phyloP scores from a whole-genome alignment of 106 monocot species.

The Posidonia australis region DNA sequence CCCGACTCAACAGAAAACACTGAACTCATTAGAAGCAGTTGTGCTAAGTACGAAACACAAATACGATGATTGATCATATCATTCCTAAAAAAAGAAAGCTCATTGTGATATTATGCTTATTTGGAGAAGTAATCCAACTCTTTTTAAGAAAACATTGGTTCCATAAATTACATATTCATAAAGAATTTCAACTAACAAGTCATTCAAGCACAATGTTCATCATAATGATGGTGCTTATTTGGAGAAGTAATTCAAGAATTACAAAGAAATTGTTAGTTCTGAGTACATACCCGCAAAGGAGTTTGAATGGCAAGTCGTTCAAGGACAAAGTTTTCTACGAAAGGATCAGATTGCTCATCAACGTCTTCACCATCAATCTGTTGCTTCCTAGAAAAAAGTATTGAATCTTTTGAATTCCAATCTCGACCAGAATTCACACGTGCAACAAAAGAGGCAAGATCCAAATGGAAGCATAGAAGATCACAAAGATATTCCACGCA shows the following conservation, averaged over 20 bases:
- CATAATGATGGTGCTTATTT: background rate
- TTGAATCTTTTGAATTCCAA: conserved; percentile 57
- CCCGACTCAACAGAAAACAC: too few relatives aligned
- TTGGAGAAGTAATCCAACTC: too few relatives aligned
- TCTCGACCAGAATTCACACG: conserved; percentile 60
- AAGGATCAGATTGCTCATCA: conserved; percentile 35
- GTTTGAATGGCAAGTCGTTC: conserved; percentile 69
- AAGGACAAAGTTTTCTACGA: conserved; percentile 93
- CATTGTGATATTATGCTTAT: too few relatives aligned
- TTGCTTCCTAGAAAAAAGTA: conserved; percentile 45
- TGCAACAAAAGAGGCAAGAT: conserved; percentile 83
- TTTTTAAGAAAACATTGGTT: too few relatives aligned
- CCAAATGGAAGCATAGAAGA: conserved; percentile 81
- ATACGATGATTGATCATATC: too few relatives aligned
- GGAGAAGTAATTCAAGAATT: background rate
- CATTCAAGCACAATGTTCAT: background rate
- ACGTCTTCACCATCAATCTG: conserved; percentile 20
- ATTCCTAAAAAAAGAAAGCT: too few relatives aligned
- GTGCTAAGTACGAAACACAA: too few relatives aligned
- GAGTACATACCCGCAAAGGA: conserved; percentile 55
- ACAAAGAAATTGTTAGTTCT: background rate
- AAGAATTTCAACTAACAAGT: too few relatives aligned
- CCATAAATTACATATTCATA: too few relatives aligned
- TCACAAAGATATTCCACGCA: conserved; percentile 91
- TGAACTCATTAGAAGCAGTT: too few relatives aligned